phyloP scores from a whole-genome alignment of 495 filamentous ascomycete genomes.

The Terfezia claveryi region DNA sequence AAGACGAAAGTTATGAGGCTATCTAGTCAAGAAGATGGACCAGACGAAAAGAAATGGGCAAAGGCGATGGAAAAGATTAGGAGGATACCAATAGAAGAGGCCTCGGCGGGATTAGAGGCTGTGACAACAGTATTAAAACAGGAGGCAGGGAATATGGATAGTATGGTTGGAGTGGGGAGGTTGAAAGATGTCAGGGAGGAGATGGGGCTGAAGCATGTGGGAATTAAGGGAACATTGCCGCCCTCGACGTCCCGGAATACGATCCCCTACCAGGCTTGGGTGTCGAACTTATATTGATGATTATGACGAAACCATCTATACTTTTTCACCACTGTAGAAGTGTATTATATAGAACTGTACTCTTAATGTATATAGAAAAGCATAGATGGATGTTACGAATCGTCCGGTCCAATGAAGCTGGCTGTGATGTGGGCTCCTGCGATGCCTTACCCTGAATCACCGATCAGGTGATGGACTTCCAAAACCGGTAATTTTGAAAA shows the following conservation, averaged over 20 bases:
- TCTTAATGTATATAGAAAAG: too few species aligned
- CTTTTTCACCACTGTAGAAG: background rate
- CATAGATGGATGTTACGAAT: too few species aligned
- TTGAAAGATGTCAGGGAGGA: background rate
- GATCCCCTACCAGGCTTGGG: background rate
- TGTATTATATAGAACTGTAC: too few species aligned
- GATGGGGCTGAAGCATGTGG: conserved; percentile 1
- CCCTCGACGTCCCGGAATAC: background rate
- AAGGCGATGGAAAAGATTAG: background rate
- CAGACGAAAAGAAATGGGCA: background rate
- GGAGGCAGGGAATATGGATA: background rate
- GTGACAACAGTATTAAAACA: background rate
- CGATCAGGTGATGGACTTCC: too few species aligned
- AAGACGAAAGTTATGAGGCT: background rate
- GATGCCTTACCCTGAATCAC: too few species aligned
- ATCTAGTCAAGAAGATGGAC: background rate
- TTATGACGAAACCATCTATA: conserved; percentile 1
- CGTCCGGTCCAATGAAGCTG: too few species aligned
- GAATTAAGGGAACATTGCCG: background rate
- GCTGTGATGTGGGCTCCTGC: too few species aligned
- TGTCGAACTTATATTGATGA: background rate
- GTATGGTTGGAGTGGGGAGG: background rate
- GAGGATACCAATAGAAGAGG: background rate
- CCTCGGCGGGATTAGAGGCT: background rate
- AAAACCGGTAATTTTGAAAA: too few species aligned